Percentiles rank a stretch among this genome's conserved stretches.
Evolutionary conservation across 129 eudicot genomes (phyloP).

Genomic region (Sambucus nigra): DNA sequence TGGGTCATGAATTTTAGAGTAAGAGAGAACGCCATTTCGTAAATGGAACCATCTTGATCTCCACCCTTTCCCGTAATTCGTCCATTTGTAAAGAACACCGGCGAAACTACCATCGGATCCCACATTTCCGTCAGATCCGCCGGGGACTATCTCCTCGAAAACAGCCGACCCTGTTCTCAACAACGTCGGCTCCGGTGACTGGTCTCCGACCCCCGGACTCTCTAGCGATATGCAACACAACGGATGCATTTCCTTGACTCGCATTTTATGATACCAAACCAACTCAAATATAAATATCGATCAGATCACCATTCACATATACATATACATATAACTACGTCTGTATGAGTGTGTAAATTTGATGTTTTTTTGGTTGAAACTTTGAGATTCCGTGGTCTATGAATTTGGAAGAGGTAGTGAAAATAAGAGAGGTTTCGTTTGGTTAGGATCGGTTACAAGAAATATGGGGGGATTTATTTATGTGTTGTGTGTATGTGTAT

Average conservation of each 20-base stretch:
- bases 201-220: slow-evolving; percentile 44
- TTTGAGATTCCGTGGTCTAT: too few species aligned
- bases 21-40: slow-evolving; percentile 63
- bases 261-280: slow-evolving; percentile 32
- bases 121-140: slow-evolving; percentile 63
- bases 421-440: too few species aligned
- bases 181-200: slow-evolving; percentile 63
- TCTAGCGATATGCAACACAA: slow-evolving; percentile 69
- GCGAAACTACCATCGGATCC: slow-evolving; percentile 74
- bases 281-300: background rate
- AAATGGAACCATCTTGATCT: slow-evolving; percentile 86
- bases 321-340: background rate
- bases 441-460: too few species aligned
- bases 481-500: too few species aligned
- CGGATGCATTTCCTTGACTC: slow-evolving; percentile 78
- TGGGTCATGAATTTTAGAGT: slow-evolving; percentile 52
- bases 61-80: slow-evolving; percentile 91
- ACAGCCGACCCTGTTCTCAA: slow-evolving; percentile 42
- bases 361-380: too few species aligned
- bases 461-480: background rate
- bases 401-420: too few species aligned
- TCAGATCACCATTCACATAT: slow-evolving; percentile 19
- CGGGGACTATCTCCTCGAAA: slow-evolving; percentile 16
- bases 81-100: slow-evolving; percentile 75
- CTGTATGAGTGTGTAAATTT: background rate